Percentiles rank a stretch among this genome's conserved stretches.
These are phyloP conservation scores for Vigna nakashimae DNA, from an alignment of 306 rosid genomes.

Conservation along the genomic window DNA sequence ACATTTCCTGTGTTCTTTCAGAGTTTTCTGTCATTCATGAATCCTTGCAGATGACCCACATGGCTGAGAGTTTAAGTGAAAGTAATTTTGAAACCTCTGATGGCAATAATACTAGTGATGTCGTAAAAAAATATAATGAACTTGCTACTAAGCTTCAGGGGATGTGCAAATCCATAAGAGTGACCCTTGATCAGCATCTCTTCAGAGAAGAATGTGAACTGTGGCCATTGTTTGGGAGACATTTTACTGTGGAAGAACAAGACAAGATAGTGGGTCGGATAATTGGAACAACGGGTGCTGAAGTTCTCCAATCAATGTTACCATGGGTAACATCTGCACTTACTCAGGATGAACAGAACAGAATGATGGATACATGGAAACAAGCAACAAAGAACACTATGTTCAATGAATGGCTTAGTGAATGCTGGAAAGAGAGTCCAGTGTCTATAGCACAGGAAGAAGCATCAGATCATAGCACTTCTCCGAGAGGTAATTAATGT, in stretches of 20 bases:
- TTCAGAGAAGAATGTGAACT: slow-evolving; percentile 96
- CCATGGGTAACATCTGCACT: slow-evolving; percentile 99
- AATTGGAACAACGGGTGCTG: slow-evolving; percentile 99
- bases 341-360: slow-evolving; percentile 93
- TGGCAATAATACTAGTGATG: slow-evolving; percentile 48
- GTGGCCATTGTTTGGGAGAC: slow-evolving; percentile 95
- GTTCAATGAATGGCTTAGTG: slow-evolving; percentile 98
- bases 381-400: slow-evolving; percentile 97
- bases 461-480: slow-evolving; percentile 59
- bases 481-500: slow-evolving; percentile 62
- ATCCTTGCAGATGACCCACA: slow-evolving; percentile 57
- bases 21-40: slow-evolving; percentile 84
- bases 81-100: slow-evolving; percentile 51
- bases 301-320: slow-evolving; percentile 98
- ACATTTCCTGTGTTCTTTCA: slow-evolving; percentile 82
- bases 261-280: slow-evolving; percentile 94
- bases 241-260: slow-evolving; percentile 97
- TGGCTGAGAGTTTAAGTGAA: slow-evolving; percentile 50
- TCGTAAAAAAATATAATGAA: slow-evolving; percentile 66
- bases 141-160: slow-evolving; percentile 97
- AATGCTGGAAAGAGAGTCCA: slow-evolving; percentile 94
- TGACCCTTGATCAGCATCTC: slow-evolving; percentile 91
- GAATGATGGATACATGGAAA: slow-evolving; percentile 98
- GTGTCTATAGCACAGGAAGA: slow-evolving; percentile 54
- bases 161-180: slow-evolving; percentile 96